Conservation (phyloP, 2,329 filamentous ascomycete species). For the Ilyonectria sp. region DNA sequence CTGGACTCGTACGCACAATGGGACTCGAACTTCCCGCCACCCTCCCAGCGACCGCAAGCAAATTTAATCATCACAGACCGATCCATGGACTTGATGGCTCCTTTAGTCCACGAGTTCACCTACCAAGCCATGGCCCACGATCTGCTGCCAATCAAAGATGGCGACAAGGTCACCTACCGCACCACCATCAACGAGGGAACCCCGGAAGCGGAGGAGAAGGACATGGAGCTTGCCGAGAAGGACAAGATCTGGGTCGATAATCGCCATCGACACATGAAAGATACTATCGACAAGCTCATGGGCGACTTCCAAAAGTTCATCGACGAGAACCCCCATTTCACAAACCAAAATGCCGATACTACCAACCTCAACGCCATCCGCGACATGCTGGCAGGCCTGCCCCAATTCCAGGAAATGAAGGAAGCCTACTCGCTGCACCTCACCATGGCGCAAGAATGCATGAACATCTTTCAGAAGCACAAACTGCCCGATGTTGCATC, state of each 20-base stretch:
- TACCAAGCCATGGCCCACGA: constrained; percentile 99
- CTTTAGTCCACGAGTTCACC: constrained; percentile 94
- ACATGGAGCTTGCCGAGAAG: constrained; percentile 91
- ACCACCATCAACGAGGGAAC: constrained; percentile 84
- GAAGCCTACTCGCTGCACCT: constrained; percentile 95
- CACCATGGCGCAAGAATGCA: constrained; percentile 97
- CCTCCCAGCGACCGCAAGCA: constrained; percentile 82
- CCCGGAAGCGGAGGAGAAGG: constrained; percentile 82
- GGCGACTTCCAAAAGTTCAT: constrained; percentile 94
- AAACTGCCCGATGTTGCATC: constrained; percentile 91
- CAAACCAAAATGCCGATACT: constrained; percentile 77
- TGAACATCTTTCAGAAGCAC: constrained; percentile 89
- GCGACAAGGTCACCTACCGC: constrained; percentile 88
- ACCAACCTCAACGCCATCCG: constrained; percentile 92
- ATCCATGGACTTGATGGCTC: constrained; percentile 92
- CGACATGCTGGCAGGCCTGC: constrained; percentile 95
- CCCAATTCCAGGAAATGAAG: constrained; percentile 96
- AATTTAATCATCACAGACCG: constrained; percentile 90
- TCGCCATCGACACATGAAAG: constrained; percentile 96
- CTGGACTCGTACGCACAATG: constrained; percentile 90
- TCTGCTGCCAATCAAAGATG: constrained; percentile 88
- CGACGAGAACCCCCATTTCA: constrained; percentile 92
- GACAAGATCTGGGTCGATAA: constrained; percentile 97
- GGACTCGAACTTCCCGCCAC: constrained; percentile 87
- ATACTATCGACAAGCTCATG: constrained; percentile 94